Evolutionary conservation across 805 yeast species (phyloP), one percentile per base, ranked within the genome.

Genomic region (Millerago galiae): DNA sequence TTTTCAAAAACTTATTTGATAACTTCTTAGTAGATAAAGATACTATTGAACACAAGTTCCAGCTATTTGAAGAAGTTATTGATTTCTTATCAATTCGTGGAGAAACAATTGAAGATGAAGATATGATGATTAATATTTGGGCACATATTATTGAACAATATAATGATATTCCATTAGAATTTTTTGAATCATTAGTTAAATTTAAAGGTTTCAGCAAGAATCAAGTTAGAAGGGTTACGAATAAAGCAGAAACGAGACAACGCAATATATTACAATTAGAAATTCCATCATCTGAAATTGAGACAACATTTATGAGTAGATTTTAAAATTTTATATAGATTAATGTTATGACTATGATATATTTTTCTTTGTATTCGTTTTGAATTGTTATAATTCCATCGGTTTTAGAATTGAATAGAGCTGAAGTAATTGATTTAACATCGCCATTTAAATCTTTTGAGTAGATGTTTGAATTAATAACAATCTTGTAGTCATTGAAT

Each of bases 31-130:
- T 63, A 31, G 61, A 67, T 40, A 13, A 34, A n/a, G 68, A 63
- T 11, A 62, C 60, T 43, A 67, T 78, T 32, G 74, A 71, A 45
- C 63, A 65, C 16, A 74, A 73, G 43, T 76, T 83, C 57, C 66
- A 67, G 42, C 67, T 83, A 12, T 69, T 84, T 60, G 90, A 83
- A 52, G 70, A 71, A 43, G 66, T 84, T 43, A 68, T 80, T 58
- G 83, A 79, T 35, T 61, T 81, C 21, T 30, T 44, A n/a, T 35
- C 43, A n/a, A 37, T 46, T 14, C 43, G 37, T 12, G 45, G 34
- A 15, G 49, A 40, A n/a, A 17, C 30, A 8, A 25, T 18, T 14
- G 41, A 41, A n/a, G 38, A 16, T 35, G 44, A 41, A 31, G 37
- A 44, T 25, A 27, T 44, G 7, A 33, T 44, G n/a, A 12, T 46